Evolutionary conservation across 2,329 filamentous ascomycete species (phyloP).

Genomic region (Talaromyces sp.): DNA sequence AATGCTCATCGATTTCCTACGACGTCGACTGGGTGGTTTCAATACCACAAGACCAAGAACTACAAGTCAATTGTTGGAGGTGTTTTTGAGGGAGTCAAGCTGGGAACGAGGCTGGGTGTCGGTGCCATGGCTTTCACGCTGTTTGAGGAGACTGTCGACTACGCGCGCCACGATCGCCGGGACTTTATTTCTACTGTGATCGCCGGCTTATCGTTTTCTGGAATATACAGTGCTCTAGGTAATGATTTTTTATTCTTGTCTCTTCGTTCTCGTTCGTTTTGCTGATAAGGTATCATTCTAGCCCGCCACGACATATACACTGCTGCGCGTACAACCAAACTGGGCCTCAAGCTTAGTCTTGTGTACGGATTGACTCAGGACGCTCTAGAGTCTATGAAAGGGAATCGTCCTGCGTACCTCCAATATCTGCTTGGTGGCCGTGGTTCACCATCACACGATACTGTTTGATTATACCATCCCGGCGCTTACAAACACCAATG

Average conservation of each 20-base stretch:
- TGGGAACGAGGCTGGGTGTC: constrained; percentile 64
- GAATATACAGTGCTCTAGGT: constrained; percentile 83
- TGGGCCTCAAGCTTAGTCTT: constrained; percentile 73
- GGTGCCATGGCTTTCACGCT: constrained; percentile 74
- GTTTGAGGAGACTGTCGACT: constrained; percentile 81
- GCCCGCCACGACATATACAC: constrained; percentile 75
- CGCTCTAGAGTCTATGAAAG: constrained; percentile 61
- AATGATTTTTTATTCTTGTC: constrained; percentile 33
- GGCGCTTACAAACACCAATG: not conserved
- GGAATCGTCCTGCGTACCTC: constrained; percentile 69
- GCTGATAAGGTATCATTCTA: constrained; percentile 30
- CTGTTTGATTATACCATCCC: not conserved
- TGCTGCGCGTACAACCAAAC: constrained; percentile 70
- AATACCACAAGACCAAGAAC: constrained; percentile 99
- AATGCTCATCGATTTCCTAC: constrained; percentile 90
- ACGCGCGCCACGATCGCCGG: constrained; percentile 51
- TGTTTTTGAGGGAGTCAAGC: constrained; percentile 69
- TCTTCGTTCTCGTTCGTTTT: constrained; percentile 4
- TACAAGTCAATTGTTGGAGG: constrained; percentile 78
- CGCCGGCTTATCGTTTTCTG: constrained; percentile 78
- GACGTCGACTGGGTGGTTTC: constrained; percentile 81
- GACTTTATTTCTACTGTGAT: constrained; percentile 78
- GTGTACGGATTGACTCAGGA: constrained; percentile 80
- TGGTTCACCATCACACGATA: not conserved
- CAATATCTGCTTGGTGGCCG: constrained; percentile 6